phyloP scores from a whole-genome alignment of 1,139 yeast species.

The Hyphopichia pseudoburtonii region DNA sequence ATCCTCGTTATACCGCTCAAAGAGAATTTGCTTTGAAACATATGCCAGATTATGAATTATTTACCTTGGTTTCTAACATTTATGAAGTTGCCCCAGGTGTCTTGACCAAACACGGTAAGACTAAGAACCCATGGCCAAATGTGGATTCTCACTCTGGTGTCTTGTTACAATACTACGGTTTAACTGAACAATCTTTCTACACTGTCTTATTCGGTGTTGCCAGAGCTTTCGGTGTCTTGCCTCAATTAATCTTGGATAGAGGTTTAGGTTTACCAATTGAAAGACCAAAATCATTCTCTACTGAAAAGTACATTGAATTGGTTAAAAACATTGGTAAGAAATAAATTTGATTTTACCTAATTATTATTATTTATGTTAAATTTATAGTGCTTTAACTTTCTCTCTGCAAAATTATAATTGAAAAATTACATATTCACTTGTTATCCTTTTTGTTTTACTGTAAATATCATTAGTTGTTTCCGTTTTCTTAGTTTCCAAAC shows the following conservation, averaged over 20 bases:
- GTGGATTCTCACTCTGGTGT: conserved; percentile 98
- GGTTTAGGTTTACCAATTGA: conserved; percentile 94
- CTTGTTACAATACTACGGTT: conserved; percentile 93
- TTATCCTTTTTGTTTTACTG: too few relatives aligned
- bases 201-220: conserved; percentile 98
- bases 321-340: conserved; percentile 44
- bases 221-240: conserved; percentile 96
- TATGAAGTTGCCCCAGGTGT: conserved; percentile 96
- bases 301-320: conserved; percentile 64
- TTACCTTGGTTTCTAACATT: conserved; percentile 85
- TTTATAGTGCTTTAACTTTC: background rate
- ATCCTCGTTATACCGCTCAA: conserved; percentile 97
- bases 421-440: too few relatives aligned
- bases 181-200: conserved; percentile 93
- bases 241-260: conserved; percentile 95
- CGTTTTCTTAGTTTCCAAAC: too few relatives aligned
- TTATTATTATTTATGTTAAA: too few relatives aligned
- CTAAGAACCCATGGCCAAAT: conserved; percentile 99
- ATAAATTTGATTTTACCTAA: conserved; percentile 6
- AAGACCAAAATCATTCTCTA: conserved; percentile 96
- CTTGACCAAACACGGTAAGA: conserved; percentile 94
- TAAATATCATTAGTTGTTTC: too few relatives aligned
- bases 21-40: conserved; percentile 96
- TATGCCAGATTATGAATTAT: conserved; percentile 93
- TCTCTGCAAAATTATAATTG: background rate